Base-by-base conservation (phyloP, 352 stramenopile species). In the Nothophytophthora sp. region DNA sequence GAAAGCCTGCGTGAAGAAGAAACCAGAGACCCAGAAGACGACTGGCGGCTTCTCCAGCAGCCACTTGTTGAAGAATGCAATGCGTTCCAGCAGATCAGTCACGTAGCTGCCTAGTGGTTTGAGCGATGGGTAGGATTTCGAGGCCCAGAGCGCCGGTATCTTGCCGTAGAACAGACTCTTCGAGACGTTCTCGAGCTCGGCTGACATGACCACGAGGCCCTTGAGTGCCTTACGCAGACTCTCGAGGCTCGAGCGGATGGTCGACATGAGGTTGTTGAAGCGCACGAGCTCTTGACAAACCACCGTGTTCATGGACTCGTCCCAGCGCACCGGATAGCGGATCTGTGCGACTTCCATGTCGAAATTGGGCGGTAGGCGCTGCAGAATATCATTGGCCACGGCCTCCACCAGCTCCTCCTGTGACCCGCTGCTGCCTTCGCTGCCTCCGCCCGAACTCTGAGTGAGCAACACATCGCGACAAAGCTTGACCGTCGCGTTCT, bases 1-100 rank as follows among this genome's bases (percentile, higher is more conserved):
- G 65, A 98, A 98, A 12, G 94, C 92, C 70, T 98, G 89, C 3
- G 95, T 96, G 72, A 98, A 98, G 70, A 98, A 98, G 63, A 98
- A 98, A 1, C 94, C 92, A 16, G 81, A 96, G 47, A 98, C 83
- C 95, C 94, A 98, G 64, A 95, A 98, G 7, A 97, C 81, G 8
- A 77, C 65, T 4, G 92, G 93, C 11, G 90, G 75, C 16, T 87
- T 90, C 43, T 92, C 73, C 23, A 96, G 61, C 7, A 98, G 62
- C 95, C 95, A 98, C 38, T 84, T 81, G 54, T 72, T 73, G 42
- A 97, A 96, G 48, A 98, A 98, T 5, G 68, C 43, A 38, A 98
- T 88, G 13, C 95, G 85, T 47, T 95, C 86, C 35, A 98, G 62
- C 23, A 98, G 60, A 42, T 98, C 95, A 20, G 67, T 86, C 44